Percentiles rank a stretch among this genome's conserved stretches.
phyloP scores from a whole-genome alignment of 768 basidiomycete species.

The Pleurotus citrinopileatus region DNA sequence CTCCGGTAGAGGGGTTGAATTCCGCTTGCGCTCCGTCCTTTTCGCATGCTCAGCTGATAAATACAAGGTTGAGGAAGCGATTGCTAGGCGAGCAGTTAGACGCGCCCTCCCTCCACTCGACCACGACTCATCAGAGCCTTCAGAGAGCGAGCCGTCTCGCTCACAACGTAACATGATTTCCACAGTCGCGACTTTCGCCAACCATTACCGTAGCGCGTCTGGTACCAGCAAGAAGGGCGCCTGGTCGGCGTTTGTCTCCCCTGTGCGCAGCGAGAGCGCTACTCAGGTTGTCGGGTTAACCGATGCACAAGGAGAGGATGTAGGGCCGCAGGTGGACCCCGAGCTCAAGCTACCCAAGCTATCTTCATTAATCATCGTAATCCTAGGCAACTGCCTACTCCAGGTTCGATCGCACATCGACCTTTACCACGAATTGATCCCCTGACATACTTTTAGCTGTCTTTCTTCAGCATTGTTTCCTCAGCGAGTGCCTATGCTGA shows the following conservation, averaged over 20 bases:
- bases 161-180: too few species aligned
- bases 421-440: not conserved
- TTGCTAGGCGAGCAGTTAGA: too few species aligned
- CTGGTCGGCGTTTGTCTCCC: not conserved
- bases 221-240: not conserved
- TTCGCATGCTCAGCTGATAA: not conserved
- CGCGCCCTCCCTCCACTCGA: too few species aligned
- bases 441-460: constrained; percentile 37
- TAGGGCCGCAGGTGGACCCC: constrained; percentile 14
- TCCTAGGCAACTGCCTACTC: constrained; percentile 39
- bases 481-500: constrained; percentile 63
- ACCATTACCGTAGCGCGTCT: not conserved
- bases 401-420: constrained; percentile 32
- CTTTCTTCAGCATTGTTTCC: constrained; percentile 70
- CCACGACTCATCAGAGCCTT: too few species aligned
- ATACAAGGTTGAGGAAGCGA: too few species aligned
- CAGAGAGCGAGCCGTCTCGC: too few species aligned
- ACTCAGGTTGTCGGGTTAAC: not conserved
- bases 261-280: not conserved
- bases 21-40: too few species aligned
- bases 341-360: constrained; percentile 46
- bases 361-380: constrained; percentile 38
- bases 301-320: too few species aligned
- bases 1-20: too few species aligned
- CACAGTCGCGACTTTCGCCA: not conserved